Percentiles rank a stretch among this genome's conserved stretches.
phyloP scores from a whole-genome alignment of 768 basidiomycete genomes.

The Paxillus ammoniavirescens region DNA sequence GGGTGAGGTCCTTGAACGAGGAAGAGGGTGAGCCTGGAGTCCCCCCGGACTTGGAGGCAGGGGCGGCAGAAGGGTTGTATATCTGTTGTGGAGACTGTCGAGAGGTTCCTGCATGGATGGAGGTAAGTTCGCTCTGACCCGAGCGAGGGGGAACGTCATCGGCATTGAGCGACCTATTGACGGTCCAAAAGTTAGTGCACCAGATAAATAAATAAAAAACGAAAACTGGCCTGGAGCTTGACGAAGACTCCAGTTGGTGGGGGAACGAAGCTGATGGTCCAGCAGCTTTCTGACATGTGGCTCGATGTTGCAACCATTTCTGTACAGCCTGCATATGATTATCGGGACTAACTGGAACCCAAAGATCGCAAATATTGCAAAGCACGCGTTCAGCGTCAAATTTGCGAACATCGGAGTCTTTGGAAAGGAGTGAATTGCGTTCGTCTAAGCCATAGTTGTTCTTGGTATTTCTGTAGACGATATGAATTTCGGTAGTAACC shows the following conservation, averaged over 20 bases:
- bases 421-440: conserved; percentile 53
- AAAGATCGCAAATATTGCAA: conserved; percentile 65
- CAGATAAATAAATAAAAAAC: conserved; percentile 3
- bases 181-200: background rate
- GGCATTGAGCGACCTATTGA: conserved; percentile 5
- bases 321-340: conserved; percentile 62
- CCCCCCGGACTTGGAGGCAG: conserved; percentile 14
- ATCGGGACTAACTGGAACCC: conserved; percentile 60
- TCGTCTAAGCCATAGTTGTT: conserved; percentile 61
- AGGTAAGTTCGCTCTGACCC: conserved; percentile 21
- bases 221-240: conserved; percentile 20
- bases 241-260: conserved; percentile 20
- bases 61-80: conserved; percentile 3
- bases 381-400: conserved; percentile 72
- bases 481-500: conserved; percentile 7
- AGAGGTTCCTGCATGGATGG: conserved; percentile 27
- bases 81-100: conserved; percentile 8
- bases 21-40: conserved; percentile 31
- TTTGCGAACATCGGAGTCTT: conserved; percentile 71
- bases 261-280: conserved; percentile 7
- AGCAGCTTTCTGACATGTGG: conserved; percentile 45
- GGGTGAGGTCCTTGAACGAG: conserved; percentile 58
- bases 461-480: conserved; percentile 35
- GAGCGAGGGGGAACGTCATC: conserved; percentile 32
- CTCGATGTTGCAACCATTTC: conserved; percentile 63